Evolutionary conservation across 331 rosid species (phyloP).

Genomic region (Pyrus hybrid): DNA sequence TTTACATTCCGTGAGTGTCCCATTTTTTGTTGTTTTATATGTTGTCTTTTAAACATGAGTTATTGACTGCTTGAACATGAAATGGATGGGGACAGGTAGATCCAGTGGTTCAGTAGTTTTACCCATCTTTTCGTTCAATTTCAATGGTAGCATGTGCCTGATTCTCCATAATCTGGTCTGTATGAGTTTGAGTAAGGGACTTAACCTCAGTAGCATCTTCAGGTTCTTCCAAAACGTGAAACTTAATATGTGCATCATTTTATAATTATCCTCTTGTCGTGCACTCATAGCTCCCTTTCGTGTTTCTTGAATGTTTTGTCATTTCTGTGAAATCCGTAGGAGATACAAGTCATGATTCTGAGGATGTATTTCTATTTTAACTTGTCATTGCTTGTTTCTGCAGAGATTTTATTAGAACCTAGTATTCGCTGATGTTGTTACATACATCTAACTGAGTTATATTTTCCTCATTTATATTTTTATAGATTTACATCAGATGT

Average conservation of each 20-base stretch:
- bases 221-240: not conserved
- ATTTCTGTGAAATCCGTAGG: not conserved
- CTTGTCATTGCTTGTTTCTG: not conserved
- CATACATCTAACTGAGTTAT: not conserved
- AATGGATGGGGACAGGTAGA: not conserved
- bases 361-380: not conserved
- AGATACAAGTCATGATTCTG: not conserved
- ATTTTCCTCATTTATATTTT: not conserved
- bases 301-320: not conserved
- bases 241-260: not conserved
- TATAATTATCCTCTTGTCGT: not conserved
- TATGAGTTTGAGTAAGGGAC: not conserved
- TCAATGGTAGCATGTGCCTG: not conserved
- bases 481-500: slow-evolving; percentile 90
- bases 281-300: not conserved
- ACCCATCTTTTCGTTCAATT: not conserved
- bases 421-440: not conserved
- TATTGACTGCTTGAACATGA: not conserved
- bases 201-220: not conserved
- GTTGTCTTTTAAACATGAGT: not conserved
- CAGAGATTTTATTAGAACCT: not conserved
- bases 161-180: not conserved
- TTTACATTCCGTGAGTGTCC: slow-evolving; percentile 72
- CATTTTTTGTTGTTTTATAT: not conserved
- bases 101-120: not conserved